Base-by-base conservation (phyloP, 1,139 yeast genomes). In the Blastobotrys ciferrii region DNA sequence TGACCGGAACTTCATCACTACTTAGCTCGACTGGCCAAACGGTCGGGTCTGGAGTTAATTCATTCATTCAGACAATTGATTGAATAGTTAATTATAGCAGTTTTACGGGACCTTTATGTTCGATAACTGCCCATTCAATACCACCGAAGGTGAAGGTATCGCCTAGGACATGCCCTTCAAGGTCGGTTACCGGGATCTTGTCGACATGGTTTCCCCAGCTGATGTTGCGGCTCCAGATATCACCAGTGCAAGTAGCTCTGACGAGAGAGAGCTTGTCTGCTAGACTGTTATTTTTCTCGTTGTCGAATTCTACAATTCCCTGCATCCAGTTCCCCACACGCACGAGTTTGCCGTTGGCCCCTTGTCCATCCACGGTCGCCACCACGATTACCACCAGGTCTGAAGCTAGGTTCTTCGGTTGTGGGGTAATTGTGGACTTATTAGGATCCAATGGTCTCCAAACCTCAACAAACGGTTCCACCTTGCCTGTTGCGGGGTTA, bases 391-490 rank as follows among this genome's bases (percentile, higher is more conserved):
- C 52, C 12, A 37, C 39, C 11, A 44, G 31, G 15, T 33, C 43
- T 7, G 36, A 5, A 12, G 25, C 47, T 19, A 42, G 40, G 17
- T 17, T 18, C 43, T 37, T 30, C 7, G 38, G 47, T 15, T 28
- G 35, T 12, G 43, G 38, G 12, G 31, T 37, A n/a, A 18, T 44
- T 42, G 5, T 58, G 54, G 28, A 66, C 72, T 39, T 70, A 68
- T 56, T 53, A 1, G 81, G 74, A 58, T 78, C 76, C 31, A 81
- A 59, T 6, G 77, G 71, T 56, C 81, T 63, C 87, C 87, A 81
- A 18, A 78, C 68, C 62, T 81, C 87, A 31, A 74, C 67, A 56
- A 80, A 81, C 4, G 68, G 68, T 50, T 74, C 75, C 4, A 63
- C 57, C n/a, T 60, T 56, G 0, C 77, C 77, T 0, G 81, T 71